phyloP scores from a whole-genome alignment of 139 green algal species.

The Mesotaenium endlicherianum region DNA sequence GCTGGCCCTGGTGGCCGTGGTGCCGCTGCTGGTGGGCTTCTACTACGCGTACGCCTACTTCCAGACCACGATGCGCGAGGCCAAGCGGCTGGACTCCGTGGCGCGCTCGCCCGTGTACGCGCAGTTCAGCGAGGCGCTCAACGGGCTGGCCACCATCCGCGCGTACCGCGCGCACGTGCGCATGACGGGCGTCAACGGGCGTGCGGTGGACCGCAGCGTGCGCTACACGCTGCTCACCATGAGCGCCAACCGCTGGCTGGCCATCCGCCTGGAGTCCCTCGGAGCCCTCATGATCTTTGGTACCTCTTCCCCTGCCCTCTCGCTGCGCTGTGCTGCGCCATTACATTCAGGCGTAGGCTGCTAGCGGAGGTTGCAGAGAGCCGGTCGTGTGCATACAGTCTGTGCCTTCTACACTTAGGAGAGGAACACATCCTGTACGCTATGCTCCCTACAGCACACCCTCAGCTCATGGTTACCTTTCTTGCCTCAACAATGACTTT shows the following conservation, averaged over 20 bases:
- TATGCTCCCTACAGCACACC: no score
- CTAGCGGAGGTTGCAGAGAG: no score
- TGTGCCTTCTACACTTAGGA: no score
- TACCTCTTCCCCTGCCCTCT: no score
- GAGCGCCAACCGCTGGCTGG: constrained; percentile 86
- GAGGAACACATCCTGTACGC: no score
- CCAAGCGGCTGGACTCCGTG: constrained; percentile 90
- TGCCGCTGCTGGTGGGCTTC: constrained; percentile 52
- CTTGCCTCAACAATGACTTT: no score
- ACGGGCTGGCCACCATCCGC: constrained; percentile 86
- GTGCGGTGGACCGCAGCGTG: constrained; percentile 55
- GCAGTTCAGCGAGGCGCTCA: constrained; percentile 59
- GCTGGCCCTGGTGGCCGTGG: constrained; percentile 39
- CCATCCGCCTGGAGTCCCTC: constrained; percentile 86
- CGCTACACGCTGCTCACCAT: constrained; percentile 52
- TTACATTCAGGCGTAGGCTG: no score
- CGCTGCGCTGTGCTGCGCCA: no score
- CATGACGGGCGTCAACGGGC: constrained; percentile 25
- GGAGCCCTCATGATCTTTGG: constrained; percentile 65
- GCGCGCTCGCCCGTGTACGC: constrained; percentile 82
- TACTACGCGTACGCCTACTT: constrained; percentile 57
- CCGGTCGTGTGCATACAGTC: no score
- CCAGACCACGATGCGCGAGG: constrained; percentile 68
- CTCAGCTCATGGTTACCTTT: no score
- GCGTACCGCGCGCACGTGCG: constrained; percentile 68